Percentiles rank a stretch among this genome's conserved stretches.
Evolutionary conservation across 2,329 filamentous ascomycete genomes (phyloP).

Genomic region (Aspergillus ruber): DNA sequence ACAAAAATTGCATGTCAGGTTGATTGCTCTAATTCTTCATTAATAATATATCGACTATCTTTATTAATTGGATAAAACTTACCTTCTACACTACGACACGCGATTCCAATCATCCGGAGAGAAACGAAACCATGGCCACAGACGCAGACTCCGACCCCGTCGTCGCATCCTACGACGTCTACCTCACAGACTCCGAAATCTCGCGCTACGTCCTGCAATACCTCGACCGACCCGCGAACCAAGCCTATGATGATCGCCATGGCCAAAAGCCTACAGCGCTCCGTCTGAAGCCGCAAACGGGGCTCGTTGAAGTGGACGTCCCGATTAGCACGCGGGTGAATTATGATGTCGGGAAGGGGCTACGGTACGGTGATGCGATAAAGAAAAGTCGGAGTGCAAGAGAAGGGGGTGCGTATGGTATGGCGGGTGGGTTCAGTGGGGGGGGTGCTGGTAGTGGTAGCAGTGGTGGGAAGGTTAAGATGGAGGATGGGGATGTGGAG

Average conservation of each 20-base stretch:
- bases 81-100: too few relatives aligned
- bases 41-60: too few relatives aligned
- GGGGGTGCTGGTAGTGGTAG: constrained; percentile 39
- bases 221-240: constrained; percentile 58
- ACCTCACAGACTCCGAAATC: constrained; percentile 68
- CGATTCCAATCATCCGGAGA: too few relatives aligned
- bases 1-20: too few relatives aligned
- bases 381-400: constrained; percentile 47
- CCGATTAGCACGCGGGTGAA: constrained; percentile 65
- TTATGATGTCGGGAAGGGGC: constrained; percentile 78
- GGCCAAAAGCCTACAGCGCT: constrained; percentile 61
- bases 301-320: constrained; percentile 89
- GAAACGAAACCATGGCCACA: too few relatives aligned
- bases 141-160: constrained; percentile 52
- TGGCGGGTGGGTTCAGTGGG: constrained; percentile 67
- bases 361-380: constrained; percentile 75
- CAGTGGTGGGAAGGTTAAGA: constrained; percentile 19
- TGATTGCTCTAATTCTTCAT: too few relatives aligned
- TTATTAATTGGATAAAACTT: too few relatives aligned
- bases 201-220: constrained; percentile 82
- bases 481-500: constrained; percentile 20
- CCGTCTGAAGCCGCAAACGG: constrained; percentile 73
- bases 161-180: constrained; percentile 72
- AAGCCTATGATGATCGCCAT: constrained; percentile 54
- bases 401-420: constrained; percentile 61